Evolutionary conservation across 2,329 filamentous ascomycete genomes (phyloP).

Genomic region (Fusarium buharicum): DNA sequence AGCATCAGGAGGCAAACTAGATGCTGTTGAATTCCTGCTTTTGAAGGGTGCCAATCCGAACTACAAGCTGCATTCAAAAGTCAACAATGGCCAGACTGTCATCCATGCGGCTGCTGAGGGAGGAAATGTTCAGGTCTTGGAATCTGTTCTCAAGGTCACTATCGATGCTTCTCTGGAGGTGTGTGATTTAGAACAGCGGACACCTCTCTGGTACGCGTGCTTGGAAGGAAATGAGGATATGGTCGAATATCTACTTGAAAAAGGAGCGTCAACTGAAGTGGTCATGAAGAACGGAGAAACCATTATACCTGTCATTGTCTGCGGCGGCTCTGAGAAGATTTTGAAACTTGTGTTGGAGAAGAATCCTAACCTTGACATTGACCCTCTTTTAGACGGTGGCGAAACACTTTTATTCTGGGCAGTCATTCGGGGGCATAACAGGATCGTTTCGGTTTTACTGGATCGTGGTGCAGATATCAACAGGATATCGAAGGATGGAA

Average conservation of each 20-base stretch:
- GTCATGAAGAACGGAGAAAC: conserved; percentile 19
- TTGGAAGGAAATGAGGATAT: conserved; percentile 22
- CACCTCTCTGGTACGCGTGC: conserved; percentile 32
- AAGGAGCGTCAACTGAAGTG: conserved; percentile 19
- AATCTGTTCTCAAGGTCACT: conserved; percentile 14
- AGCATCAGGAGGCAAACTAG: conserved; percentile 15
- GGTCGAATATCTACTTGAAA: conserved; percentile 30
- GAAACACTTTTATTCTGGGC: conserved; percentile 27
- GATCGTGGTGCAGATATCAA: conserved; percentile 31
- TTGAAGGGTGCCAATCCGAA: conserved; percentile 25
- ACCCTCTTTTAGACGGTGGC: conserved; percentile 11
- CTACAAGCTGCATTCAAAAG: conserved; percentile 22
- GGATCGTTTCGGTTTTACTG: conserved; percentile 21
- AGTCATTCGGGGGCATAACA: conserved; percentile 2
- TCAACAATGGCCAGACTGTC: conserved; percentile 16
- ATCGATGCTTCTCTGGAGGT: conserved; percentile 19
- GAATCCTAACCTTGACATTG: conserved; percentile 26
- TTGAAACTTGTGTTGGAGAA: conserved; percentile 26
- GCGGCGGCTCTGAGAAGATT: conserved; percentile 23
- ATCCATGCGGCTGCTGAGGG: conserved; percentile 31
- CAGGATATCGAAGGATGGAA: conserved; percentile 10
- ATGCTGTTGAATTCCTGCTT: conserved; percentile 22
- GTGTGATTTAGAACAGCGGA: conserved; percentile 16
- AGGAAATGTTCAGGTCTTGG: conserved; percentile 23
- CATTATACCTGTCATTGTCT: conserved; percentile 13